Conservation (phyloP, 441 rosid genomes). For the Pelargonium citronellum region DNA sequence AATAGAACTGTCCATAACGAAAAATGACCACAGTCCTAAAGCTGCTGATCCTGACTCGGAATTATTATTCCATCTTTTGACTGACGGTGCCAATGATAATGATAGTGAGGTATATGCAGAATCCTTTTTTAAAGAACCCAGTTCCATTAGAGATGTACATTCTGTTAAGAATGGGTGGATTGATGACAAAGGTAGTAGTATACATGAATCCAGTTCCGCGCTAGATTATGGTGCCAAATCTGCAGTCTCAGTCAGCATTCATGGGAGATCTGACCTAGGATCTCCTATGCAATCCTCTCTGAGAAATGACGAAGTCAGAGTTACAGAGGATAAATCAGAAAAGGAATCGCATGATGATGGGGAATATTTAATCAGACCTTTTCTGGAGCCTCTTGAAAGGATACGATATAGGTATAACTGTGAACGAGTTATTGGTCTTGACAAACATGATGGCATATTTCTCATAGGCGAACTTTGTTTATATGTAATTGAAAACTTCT, state of each 20-base stretch:
- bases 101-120: slow-evolving; percentile 58
- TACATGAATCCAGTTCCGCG: slow-evolving; percentile 92
- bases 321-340: slow-evolving; percentile 64
- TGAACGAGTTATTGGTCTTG: slow-evolving; percentile 97
- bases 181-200: slow-evolving; percentile 77
- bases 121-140: slow-evolving; percentile 43
- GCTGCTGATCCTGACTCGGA: slow-evolving; percentile 64
- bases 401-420: slow-evolving; percentile 89
- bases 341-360: slow-evolving; percentile 94
- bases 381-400: slow-evolving; percentile 90
- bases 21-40: slow-evolving; percentile 48
- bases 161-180: slow-evolving; percentile 71
- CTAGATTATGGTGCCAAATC: slow-evolving; percentile 48
- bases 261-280: slow-evolving; percentile 55
- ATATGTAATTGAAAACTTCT: slow-evolving; percentile 94
- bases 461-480: slow-evolving; percentile 88
- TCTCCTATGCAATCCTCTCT: slow-evolving; percentile 75
- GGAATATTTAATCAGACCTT: slow-evolving; percentile 97
- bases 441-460: slow-evolving; percentile 99
- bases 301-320: slow-evolving; percentile 60
- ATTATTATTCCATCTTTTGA: slow-evolving; percentile 47
- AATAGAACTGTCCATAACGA: slow-evolving; percentile 50
- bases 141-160: slow-evolving; percentile 41
- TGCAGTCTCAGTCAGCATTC: too few species aligned
- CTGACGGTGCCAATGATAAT: slow-evolving; percentile 34